Evolutionary conservation across 169 alveolate genomes (phyloP).

Genomic region (Eimeria zaria): DNA sequence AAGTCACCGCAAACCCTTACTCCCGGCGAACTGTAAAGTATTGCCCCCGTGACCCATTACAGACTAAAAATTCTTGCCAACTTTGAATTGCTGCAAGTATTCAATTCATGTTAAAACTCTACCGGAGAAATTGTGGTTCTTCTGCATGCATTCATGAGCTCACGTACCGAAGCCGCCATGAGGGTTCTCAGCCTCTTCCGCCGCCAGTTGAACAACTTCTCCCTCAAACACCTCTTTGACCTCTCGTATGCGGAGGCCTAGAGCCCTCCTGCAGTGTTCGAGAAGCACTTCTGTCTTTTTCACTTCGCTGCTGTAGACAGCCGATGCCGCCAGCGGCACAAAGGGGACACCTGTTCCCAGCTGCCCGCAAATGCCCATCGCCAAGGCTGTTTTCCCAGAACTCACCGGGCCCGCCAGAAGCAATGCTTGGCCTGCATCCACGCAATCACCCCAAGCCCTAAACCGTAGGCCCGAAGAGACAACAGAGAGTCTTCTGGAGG

Average conservation of each 20-base stretch:
- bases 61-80: background rate
- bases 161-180: slow-evolving; percentile 90
- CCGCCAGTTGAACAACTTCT: slow-evolving; percentile 98
- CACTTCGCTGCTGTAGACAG: slow-evolving; percentile 99
- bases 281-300: slow-evolving; percentile 99
- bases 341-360: slow-evolving; percentile 99
- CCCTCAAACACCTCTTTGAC: slow-evolving; percentile 99
- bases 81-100: background rate
- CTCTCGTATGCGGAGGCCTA: slow-evolving; percentile 98
- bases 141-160: background rate
- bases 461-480: too few species aligned
- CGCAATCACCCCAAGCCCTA: too few species aligned
- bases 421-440: slow-evolving; percentile 96
- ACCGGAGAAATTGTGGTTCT: background rate
- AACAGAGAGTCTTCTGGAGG: background rate
- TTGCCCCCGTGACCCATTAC: background rate
- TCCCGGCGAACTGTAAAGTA: too few species aligned
- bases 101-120: background rate
- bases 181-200: slow-evolving; percentile 93
- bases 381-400: slow-evolving; percentile 99
- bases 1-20: background rate
- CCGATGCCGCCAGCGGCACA: slow-evolving; percentile 99
- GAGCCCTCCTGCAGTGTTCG: slow-evolving; percentile 99
- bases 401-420: slow-evolving; percentile 94
- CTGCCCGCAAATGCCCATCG: slow-evolving; percentile 99